phyloP scores from a whole-genome alignment of 2,329 filamentous ascomycete genomes.

The Tympanopsis confertula region DNA sequence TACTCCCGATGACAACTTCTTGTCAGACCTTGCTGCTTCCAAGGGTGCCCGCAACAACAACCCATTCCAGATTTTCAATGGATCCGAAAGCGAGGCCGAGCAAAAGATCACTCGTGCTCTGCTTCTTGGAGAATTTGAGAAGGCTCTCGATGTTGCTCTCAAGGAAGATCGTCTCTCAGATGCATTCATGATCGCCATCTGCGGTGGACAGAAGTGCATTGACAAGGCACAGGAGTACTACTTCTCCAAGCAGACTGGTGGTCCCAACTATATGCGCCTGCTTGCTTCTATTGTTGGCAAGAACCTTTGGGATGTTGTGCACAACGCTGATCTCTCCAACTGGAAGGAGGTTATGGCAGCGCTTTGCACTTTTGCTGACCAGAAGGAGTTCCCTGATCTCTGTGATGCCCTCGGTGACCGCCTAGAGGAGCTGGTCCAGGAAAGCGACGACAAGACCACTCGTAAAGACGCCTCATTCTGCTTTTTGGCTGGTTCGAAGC shows the following conservation, averaged over 20 bases:
- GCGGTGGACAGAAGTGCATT: slow-evolving; percentile 82
- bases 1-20: slow-evolving; percentile 69
- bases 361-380: slow-evolving; percentile 87
- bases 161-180: slow-evolving; percentile 85
- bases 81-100: slow-evolving; percentile 73
- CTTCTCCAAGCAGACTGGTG: slow-evolving; percentile 67
- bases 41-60: slow-evolving; percentile 90
- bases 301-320: slow-evolving; percentile 95
- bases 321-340: slow-evolving; percentile 82
- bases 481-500: slow-evolving; percentile 86
- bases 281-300: slow-evolving; percentile 87
- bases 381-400: slow-evolving; percentile 82
- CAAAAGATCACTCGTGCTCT: slow-evolving; percentile 77
- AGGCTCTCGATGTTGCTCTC: slow-evolving; percentile 78
- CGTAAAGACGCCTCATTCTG: slow-evolving; percentile 93
- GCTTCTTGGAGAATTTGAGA: slow-evolving; percentile 81
- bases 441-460: slow-evolving; percentile 61
- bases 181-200: slow-evolving; percentile 96
- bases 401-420: slow-evolving; percentile 92
- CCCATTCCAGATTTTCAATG: slow-evolving; percentile 80
- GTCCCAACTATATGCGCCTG: slow-evolving; percentile 83
- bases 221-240: slow-evolving; percentile 91
- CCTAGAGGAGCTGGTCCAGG: neutral
- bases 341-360: slow-evolving; percentile 98
- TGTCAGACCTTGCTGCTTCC: slow-evolving; percentile 52